phyloP scores from a whole-genome alignment of 2,329 filamentous ascomycete genomes.

The Camillea tinctor region DNA sequence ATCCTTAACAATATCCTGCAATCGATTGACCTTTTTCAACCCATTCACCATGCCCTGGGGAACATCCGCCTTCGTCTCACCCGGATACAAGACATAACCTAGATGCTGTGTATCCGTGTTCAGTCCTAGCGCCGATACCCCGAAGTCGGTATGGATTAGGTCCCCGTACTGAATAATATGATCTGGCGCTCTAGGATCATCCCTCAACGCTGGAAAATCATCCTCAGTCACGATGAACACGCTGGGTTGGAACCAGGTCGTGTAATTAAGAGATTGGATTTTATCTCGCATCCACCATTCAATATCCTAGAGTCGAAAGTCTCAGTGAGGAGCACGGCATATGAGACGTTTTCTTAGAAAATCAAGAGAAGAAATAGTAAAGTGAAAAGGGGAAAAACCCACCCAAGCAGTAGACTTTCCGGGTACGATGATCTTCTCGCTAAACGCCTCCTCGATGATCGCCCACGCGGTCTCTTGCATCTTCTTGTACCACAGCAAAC shows the following conservation, averaged over 20 bases:
- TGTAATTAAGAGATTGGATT: conserved; percentile 48
- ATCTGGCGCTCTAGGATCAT: conserved; percentile 11
- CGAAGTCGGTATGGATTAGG: conserved; percentile 50
- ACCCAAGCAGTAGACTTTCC: conserved; percentile 41
- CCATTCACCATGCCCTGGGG: conserved; percentile 42
- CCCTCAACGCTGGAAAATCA: conserved; percentile 15
- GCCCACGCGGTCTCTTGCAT: conserved; percentile 53
- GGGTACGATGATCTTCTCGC: conserved; percentile 41
- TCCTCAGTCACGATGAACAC: conserved; percentile 41
- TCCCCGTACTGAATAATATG: conserved; percentile 43
- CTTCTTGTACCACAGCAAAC: conserved; percentile 42
- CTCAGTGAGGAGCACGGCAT: not conserved
- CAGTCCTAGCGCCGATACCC: conserved; percentile 45
- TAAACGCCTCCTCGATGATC: conserved; percentile 46
- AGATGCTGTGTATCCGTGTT: conserved; percentile 53
- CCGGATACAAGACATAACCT: conserved; percentile 46
- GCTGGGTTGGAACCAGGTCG: conserved; percentile 51
- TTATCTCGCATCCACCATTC: conserved; percentile 53
- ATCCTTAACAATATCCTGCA: conserved; percentile 46
- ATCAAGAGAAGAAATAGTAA: not conserved
- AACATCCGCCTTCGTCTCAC: conserved; percentile 40
- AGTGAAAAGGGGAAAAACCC: conserved; percentile 5
- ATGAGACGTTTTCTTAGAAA: not conserved
- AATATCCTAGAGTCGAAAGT: conserved; percentile 35
- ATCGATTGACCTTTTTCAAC: conserved; percentile 43